These are phyloP conservation scores for Amaranthus cruentus DNA, from an alignment of 148 eudicot genomes.

Conservation along the genomic window DNA sequence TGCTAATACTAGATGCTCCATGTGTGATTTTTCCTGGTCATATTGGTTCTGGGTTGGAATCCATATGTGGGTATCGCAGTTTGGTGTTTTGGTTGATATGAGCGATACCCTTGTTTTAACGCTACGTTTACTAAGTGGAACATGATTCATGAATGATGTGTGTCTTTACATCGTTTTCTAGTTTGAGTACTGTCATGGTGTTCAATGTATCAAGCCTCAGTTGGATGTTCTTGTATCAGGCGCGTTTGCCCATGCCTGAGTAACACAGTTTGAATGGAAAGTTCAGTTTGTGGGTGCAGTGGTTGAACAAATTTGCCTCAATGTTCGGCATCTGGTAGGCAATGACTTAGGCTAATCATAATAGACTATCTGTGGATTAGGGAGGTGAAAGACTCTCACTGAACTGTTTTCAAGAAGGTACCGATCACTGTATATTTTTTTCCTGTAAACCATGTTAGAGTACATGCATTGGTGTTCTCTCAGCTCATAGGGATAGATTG, in stretches of 20 bases:
- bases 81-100: neutral
- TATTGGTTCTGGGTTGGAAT: neutral
- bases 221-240: neutral
- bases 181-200: neutral
- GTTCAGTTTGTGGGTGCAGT: neutral
- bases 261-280: neutral
- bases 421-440: neutral
- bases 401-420: neutral
- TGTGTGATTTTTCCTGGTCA: too few relatives aligned
- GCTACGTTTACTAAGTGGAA: neutral
- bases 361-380: neutral
- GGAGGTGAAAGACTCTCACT: neutral
- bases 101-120: neutral
- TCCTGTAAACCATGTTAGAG: too few relatives aligned
- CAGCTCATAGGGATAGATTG: too few relatives aligned
- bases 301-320: neutral
- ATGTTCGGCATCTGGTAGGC: neutral
- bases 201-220: neutral
- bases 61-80: neutral
- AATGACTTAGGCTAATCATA: neutral
- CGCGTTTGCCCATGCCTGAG: neutral
- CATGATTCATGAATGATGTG: neutral
- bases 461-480: too few relatives aligned
- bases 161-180: neutral
- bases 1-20: too few relatives aligned